These are phyloP conservation scores for Penicillium capsulatum DNA, from an alignment of 2,329 filamentous ascomycete genomes.

Conservation along the genomic window DNA sequence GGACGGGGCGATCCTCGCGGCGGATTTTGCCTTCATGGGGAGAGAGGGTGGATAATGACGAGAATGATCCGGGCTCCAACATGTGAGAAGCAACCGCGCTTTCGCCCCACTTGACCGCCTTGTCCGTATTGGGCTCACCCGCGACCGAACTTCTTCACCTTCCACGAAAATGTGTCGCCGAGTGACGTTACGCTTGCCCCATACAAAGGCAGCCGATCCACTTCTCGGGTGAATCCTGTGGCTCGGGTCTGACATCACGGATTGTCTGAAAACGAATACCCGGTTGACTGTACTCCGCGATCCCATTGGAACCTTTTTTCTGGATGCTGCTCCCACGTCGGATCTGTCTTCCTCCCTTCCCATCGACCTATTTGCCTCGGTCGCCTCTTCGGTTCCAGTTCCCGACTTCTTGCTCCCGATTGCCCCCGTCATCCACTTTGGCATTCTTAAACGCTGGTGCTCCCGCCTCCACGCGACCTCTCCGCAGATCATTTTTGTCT, in stretches of 20 bases:
- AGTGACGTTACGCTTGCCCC: constrained; percentile 19
- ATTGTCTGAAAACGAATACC: constrained; percentile 7
- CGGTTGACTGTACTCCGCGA: constrained; percentile 1
- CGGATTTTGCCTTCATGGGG: constrained; percentile 9
- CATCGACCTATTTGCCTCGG: constrained; percentile 28
- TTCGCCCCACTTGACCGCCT: constrained; percentile 14
- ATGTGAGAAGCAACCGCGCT: constrained; percentile 14
- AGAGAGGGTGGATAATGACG: constrained; percentile 2
- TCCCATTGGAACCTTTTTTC: constrained; percentile 9
- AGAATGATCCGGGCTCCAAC: constrained; percentile 12
- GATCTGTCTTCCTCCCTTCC: constrained; percentile 23
- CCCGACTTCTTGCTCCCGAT: constrained; percentile 16
- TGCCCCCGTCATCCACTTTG: constrained; percentile 14
- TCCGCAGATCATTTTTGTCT: constrained; percentile 20
- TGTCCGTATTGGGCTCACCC: constrained; percentile 17
- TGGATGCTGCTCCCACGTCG: constrained; percentile 6
- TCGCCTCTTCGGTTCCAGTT: constrained; percentile 21
- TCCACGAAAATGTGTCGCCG: constrained; percentile 12
- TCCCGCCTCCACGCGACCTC: constrained; percentile 9
- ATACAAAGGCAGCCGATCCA: constrained; percentile 10
- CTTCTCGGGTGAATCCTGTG: constrained; percentile 11
- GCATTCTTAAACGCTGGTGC: constrained; percentile 14
- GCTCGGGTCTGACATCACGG: constrained; percentile 15
- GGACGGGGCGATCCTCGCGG: constrained; percentile 8
- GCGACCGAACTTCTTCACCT: background rate